phyloP scores from a whole-genome alignment of 2,329 filamentous ascomycete genomes.

The Cladosporium sp. region DNA sequence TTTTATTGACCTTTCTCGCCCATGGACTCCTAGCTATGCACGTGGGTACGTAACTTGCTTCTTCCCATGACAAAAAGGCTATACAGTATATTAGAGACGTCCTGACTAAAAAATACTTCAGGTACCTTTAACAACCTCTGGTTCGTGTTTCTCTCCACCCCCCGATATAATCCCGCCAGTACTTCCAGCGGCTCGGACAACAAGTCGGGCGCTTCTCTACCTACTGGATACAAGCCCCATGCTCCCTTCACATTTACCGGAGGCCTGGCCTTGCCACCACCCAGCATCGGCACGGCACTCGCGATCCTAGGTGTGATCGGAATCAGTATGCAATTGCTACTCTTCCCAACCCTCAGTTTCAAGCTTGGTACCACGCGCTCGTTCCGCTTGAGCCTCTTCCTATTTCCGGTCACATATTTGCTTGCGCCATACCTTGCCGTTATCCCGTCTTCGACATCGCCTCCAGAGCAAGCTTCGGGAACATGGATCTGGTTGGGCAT shows the following conservation, averaged over 20 bases:
- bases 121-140: slow-evolving; percentile 45
- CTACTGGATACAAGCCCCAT: slow-evolving; percentile 35
- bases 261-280: slow-evolving; percentile 44
- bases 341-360: slow-evolving; percentile 42
- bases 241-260: slow-evolving; percentile 45
- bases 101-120: too few species aligned
- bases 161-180: slow-evolving; percentile 30
- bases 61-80: too few species aligned
- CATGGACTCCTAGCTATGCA: slow-evolving; percentile 46
- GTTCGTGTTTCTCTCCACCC: slow-evolving; percentile 48
- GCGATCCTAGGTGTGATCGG: slow-evolving; percentile 47
- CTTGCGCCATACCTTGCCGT: slow-evolving; percentile 42
- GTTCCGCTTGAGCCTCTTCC: slow-evolving; percentile 38
- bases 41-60: slow-evolving; percentile 29
- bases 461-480: slow-evolving; percentile 40
- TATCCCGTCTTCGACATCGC: slow-evolving; percentile 35
- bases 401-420: slow-evolving; percentile 45
- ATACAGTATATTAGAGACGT: too few species aligned
- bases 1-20: slow-evolving; percentile 40
- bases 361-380: slow-evolving; percentile 38
- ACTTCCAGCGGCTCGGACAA: not conserved
- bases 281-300: slow-evolving; percentile 44
- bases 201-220: slow-evolving; percentile 35
- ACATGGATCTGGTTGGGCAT: slow-evolving; percentile 41
- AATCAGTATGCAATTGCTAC: slow-evolving; percentile 42